Evolutionary conservation across 2,329 filamentous ascomycete genomes (phyloP), one percentile per base, ranked within the genome.

Genomic region (Diaporthe destruens): DNA sequence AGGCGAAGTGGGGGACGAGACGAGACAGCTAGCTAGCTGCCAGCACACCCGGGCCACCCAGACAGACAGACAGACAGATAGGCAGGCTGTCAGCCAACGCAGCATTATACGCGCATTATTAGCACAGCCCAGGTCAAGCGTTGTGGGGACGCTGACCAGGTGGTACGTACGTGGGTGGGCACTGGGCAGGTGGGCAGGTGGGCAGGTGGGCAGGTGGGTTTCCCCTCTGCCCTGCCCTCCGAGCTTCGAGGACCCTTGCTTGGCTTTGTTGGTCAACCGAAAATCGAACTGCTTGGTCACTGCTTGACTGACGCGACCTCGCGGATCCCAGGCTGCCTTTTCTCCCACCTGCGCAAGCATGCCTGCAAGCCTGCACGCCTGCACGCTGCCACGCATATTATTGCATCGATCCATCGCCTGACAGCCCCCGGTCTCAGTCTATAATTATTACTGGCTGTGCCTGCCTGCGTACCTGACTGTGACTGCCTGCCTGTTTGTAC

Each of bases 311-410:
- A 66, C 61, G 61, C 61, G 34, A 54, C 47, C 25, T 59, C 71
- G 63, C 71, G 69, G 36, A 71, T 66, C 69, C 69, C 29, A 65
- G 69, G 53, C 57, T 67, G 23, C 57, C 49, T 47, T 51, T 42
- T 14, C 2, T 42, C 39, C 39, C 39, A 42, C 39, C 39, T 18
- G 39, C 14, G 39, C 29, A 29, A 29, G 29, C 29, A 29, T 29
- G 29, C 39, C 39, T 42, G 39, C 47, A 29, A 7, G 14, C 25
- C 34, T 36, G 34, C 36, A 39, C 9, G 36, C 39, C 39, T 42
- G 39, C 34, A 32, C 16, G 16, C 25, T 42, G 39, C 29, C 29
- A 9, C 25, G 9, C 18, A 20, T 36, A 34, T 65, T 65, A 49
- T 42, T 42, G 18, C 39, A 42, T 42, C 16, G 39, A 14, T 6